phyloP scores from a whole-genome alignment of 78 protist species.

The Bigelowiella natans region DNA sequence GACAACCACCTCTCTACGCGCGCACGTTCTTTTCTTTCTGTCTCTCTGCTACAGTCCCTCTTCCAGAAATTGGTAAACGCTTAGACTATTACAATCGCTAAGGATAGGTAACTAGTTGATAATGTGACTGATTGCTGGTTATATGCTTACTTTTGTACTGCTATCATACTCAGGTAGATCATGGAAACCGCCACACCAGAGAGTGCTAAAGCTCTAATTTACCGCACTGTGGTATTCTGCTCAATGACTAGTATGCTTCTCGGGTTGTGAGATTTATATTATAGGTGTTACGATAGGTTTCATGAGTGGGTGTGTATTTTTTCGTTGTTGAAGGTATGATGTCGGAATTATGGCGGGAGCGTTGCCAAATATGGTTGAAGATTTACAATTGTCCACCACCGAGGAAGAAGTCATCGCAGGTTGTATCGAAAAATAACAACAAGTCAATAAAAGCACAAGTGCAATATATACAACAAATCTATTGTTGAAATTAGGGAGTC shows the following conservation, averaged over 20 bases:
- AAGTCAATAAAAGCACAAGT: not conserved
- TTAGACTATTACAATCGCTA: no score
- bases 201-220: not conserved
- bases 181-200: no score
- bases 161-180: no score
- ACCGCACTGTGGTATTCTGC: not conserved
- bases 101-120: no score
- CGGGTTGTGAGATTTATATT: not conserved
- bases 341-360: not conserved
- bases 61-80: no score
- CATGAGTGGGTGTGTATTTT: not conserved
- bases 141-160: no score
- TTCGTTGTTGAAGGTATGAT: not conserved
- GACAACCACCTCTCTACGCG: no score
- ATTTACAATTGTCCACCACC: not conserved
- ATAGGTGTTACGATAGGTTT: not conserved
- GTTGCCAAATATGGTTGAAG: not conserved
- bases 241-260: not conserved
- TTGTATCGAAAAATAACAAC: not conserved
- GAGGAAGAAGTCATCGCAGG: not conserved
- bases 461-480: not conserved
- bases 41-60: no score
- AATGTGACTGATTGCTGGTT: no score
- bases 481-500: not conserved
- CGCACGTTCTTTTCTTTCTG: no score